These are phyloP conservation scores for Trypanosoma avium DNA, from an alignment of 208 protist genomes.

Conservation along the genomic window DNA sequence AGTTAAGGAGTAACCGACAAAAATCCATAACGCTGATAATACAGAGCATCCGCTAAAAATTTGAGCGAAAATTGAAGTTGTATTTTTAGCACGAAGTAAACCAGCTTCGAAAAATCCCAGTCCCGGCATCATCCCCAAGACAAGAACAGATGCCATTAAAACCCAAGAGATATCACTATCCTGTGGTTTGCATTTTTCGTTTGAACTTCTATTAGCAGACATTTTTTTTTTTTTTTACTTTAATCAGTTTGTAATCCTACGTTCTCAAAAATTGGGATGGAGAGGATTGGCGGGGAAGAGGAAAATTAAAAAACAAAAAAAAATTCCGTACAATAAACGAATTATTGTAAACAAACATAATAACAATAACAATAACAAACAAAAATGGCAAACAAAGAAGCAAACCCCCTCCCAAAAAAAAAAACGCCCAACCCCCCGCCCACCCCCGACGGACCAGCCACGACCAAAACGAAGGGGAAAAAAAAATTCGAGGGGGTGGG, in stretches of 20 bases:
- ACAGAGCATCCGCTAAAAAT: slow-evolving; percentile 38
- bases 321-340: neutral
- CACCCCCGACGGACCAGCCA: too few relatives aligned
- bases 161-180: slow-evolving; percentile 54
- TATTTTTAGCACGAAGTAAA: slow-evolving; percentile 61
- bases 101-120: slow-evolving; percentile 68
- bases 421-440: neutral
- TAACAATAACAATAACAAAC: neutral
- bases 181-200: slow-evolving; percentile 3
- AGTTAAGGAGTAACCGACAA: slow-evolving; percentile 54
- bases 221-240: too few relatives aligned
- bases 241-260: too few relatives aligned
- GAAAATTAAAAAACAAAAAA: too few relatives aligned
- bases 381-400: neutral
- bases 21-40: slow-evolving; percentile 31
- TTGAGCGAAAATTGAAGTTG: slow-evolving; percentile 52
- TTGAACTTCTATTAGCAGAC: too few relatives aligned
- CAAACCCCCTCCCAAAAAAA: neutral
- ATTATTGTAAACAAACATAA: neutral
- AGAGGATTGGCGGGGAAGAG: too few relatives aligned
- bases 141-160: slow-evolving; percentile 50
- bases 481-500: neutral
- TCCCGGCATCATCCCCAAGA: slow-evolving; percentile 62
- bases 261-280: too few relatives aligned
- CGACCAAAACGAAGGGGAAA: neutral